Conservation (phyloP, 345 rosid species). For the Orychophragmus violaceus region DNA sequence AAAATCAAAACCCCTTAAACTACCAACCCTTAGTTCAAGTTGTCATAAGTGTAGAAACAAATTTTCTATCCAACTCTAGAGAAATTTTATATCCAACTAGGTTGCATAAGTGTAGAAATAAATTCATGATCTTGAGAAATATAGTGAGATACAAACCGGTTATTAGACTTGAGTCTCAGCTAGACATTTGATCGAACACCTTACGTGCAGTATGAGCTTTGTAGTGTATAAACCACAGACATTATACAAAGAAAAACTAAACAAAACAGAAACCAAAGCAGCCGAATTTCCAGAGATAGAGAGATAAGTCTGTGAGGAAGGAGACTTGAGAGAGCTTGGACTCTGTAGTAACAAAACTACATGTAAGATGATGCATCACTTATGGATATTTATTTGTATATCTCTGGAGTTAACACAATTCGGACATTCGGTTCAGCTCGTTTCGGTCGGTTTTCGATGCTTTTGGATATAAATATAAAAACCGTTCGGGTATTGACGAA, state of each 20-base stretch:
- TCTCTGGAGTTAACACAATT: not conserved
- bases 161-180: not conserved
- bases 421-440: too few species aligned
- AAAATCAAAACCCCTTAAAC: not conserved
- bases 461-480: too few species aligned
- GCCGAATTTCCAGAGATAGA: not conserved
- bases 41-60: not conserved
- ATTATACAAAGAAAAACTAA: not conserved
- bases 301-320: not conserved
- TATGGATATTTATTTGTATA: not conserved
- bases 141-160: not conserved
- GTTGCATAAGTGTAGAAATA: not conserved
- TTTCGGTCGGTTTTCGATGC: too few species aligned
- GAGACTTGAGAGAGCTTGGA: not conserved
- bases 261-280: not conserved
- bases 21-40: not conserved
- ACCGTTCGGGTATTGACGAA: too few species aligned
- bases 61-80: not conserved
- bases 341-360: not conserved
- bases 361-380: not conserved
- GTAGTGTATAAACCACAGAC: not conserved
- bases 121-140: not conserved
- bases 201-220: not conserved
- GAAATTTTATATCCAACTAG: not conserved
- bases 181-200: slow-evolving; percentile 25